Base-by-base conservation (phyloP, 805 yeast genomes). In the Nakazawaea pomicola region DNA sequence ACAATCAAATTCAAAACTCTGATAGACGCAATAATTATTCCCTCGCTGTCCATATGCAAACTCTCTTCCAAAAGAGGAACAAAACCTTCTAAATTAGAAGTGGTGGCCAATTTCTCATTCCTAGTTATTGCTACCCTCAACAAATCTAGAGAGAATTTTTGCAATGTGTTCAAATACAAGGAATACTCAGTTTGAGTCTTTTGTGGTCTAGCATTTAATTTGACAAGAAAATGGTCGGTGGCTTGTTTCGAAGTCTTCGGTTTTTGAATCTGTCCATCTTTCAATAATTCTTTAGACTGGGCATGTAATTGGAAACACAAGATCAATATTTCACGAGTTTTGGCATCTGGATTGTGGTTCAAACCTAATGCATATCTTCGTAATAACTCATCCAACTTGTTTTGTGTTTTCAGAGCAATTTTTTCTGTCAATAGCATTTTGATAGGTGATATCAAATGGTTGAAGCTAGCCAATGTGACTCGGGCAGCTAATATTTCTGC, bases 361-460 rank as follows among this genome's bases (percentile, higher is more conserved):
- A 93, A 63, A 23, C 99, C 99, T n/a, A 76, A 60, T 0, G 95
- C 70, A 51, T 81, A 76, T 46, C 95, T 74, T 57, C 86, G 74
- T 49, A 91, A 58, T 30, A 93, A 64, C 54, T 88, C 96, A 50
- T 83, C 88, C 29, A 90, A 63, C 52, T 85, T 88, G 45, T 75
- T 75, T 56, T 84, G 91, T 15, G 78, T 74, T 55, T 77, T 85
- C 46, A 76, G 61, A 8, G 81, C 74, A 6, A 90, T 68, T 50
- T 78, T 75, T 54, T 83, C 91, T 31, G 69, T 60, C 28, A 86
- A 60, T 37, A 85, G 57, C 41, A 76, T 59, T 52, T 80, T 80
- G 29, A 93, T 65, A 2, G 98, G 98, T 12, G 68, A 65, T 14
- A 90, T 58, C 18, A 93, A 60, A 38, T 61, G 61, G 6, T 70